Percentiles rank a stretch among this genome's conserved stretches.
phyloP scores from a whole-genome alignment of 306 rosid genomes.

The Prunus persica region DNA sequence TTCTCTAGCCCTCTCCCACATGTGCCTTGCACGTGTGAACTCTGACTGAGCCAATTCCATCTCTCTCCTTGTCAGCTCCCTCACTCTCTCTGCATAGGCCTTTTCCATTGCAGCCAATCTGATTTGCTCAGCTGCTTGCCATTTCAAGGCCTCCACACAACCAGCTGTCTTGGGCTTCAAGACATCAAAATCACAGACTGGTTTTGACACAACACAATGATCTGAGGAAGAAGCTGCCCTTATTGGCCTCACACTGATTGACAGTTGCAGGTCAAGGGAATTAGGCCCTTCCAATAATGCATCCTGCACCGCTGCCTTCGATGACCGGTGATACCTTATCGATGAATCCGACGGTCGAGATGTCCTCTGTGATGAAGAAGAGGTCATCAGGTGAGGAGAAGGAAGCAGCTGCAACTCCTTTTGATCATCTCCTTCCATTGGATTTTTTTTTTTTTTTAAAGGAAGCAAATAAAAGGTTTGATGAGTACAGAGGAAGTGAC shows the following conservation, averaged over 20 bases:
- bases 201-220: not conserved
- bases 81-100: constrained; percentile 85
- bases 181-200: not conserved
- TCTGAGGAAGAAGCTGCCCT: not conserved
- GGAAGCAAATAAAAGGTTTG: not conserved
- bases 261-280: constrained; percentile 73
- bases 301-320: constrained; percentile 21
- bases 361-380: constrained; percentile 26
- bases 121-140: constrained; percentile 97
- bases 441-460: not conserved
- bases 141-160: constrained; percentile 66
- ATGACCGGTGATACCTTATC: constrained; percentile 36
- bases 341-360: constrained; percentile 46
- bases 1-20: constrained; percentile 94
- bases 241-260: constrained; percentile 67
- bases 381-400: constrained; percentile 32
- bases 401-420: constrained; percentile 89
- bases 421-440: constrained; percentile 70
- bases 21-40: constrained; percentile 79
- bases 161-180: constrained; percentile 26
- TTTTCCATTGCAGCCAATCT: constrained; percentile 90
- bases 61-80: constrained; percentile 80
- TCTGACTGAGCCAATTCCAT: constrained; percentile 96
- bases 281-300: constrained; percentile 27
- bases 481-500: constrained; percentile 4